Evolutionary conservation across 805 yeast genomes (phyloP).

Genomic region (Pichia sporocuriosa): DNA sequence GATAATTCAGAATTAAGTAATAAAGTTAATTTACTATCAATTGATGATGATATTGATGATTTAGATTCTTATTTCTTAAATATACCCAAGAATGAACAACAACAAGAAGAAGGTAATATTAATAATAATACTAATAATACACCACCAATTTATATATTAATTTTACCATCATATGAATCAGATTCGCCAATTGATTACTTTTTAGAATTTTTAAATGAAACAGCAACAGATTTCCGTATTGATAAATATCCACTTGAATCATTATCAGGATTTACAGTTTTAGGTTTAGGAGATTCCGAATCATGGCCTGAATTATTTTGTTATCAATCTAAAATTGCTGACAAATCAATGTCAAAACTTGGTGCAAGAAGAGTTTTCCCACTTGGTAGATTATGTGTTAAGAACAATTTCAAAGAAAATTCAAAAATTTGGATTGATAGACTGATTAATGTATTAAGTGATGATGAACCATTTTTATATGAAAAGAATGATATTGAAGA

Average conservation of each 20-base stretch:
- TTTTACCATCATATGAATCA: constrained; percentile 85
- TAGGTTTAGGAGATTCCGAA: constrained; percentile 85
- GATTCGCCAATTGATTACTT: constrained; percentile 90
- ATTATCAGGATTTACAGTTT: constrained; percentile 73
- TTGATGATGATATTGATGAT: constrained; percentile 80
- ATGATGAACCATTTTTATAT: constrained; percentile 53
- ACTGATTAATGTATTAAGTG: constrained; percentile 55
- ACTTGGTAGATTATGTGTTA: constrained; percentile 76
- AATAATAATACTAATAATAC: not conserved
- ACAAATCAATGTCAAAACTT: constrained; percentile 65
- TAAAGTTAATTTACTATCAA: constrained; percentile 50
- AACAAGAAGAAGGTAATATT: too few species aligned
- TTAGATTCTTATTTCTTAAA: constrained; percentile 73
- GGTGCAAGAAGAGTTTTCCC: constrained; percentile 88
- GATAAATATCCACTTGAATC: constrained; percentile 71
- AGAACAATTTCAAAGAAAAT: constrained; percentile 46
- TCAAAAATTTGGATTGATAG: constrained; percentile 63
- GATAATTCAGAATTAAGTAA: constrained; percentile 21
- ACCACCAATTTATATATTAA: constrained; percentile 50
- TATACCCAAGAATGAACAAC: constrained; percentile 54
- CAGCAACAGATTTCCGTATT: constrained; percentile 76
- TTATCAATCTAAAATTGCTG: constrained; percentile 74
- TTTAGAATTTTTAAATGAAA: constrained; percentile 71
- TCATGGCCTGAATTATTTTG: constrained; percentile 76
- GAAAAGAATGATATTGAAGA: constrained; percentile 40